Evolutionary conservation across 1,284 basidiomycete species (phyloP).

Genomic region (Melampsora americana): DNA sequence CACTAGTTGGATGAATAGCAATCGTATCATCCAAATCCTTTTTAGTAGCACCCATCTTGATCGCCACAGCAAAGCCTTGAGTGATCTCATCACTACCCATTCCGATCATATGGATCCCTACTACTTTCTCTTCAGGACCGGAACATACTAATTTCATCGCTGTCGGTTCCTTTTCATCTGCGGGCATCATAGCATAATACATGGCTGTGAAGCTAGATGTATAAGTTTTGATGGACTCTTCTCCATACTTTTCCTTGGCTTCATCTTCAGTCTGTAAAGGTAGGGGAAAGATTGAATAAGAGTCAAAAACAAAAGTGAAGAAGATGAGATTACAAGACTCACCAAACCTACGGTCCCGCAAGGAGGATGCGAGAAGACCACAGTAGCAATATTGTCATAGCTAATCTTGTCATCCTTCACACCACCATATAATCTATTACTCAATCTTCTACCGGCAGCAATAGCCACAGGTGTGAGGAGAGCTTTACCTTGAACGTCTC

Average conservation of each 20-base stretch:
- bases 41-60: slow-evolving; percentile 81
- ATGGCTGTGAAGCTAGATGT: slow-evolving; percentile 61
- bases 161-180: slow-evolving; percentile 75
- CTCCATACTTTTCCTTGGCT: slow-evolving; percentile 80
- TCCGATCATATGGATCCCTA: slow-evolving; percentile 91
- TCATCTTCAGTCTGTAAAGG: slow-evolving; percentile 77
- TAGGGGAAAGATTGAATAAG: slow-evolving; percentile 19
- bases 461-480: slow-evolving; percentile 97
- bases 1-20: slow-evolving; percentile 72
- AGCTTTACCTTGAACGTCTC: slow-evolving; percentile 87
- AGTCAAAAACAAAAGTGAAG: neutral
- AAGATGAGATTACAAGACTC: slow-evolving; percentile 5
- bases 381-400: slow-evolving; percentile 83
- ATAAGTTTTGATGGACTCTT: slow-evolving; percentile 81
- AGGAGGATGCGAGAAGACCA: slow-evolving; percentile 84
- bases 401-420: slow-evolving; percentile 76
- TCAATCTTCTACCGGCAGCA: slow-evolving; percentile 82
- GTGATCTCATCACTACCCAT: slow-evolving; percentile 76
- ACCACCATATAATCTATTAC: slow-evolving; percentile 85
- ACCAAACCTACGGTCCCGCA: slow-evolving; percentile 81
- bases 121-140: slow-evolving; percentile 85
- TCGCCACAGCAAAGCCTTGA: slow-evolving; percentile 89
- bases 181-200: slow-evolving; percentile 81
- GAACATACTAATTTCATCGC: slow-evolving; percentile 85
- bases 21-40: slow-evolving; percentile 80